phyloP scores from a whole-genome alignment of 331 rosid species.

The Dryas integrifolia region DNA sequence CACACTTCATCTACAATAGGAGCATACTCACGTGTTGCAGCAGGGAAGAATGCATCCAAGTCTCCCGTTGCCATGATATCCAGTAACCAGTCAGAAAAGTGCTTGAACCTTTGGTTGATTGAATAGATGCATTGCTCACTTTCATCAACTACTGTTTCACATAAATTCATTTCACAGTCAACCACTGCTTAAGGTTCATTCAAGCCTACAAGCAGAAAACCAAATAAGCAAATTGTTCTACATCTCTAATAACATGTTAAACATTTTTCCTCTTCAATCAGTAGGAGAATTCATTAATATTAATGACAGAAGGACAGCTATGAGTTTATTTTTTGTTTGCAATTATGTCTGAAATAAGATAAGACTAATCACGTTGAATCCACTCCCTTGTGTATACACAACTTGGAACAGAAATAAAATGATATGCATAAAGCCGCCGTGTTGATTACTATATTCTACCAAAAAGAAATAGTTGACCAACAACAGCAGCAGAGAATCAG shows the following conservation, averaged over 20 bases:
- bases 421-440: too few species aligned
- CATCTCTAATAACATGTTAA: background rate
- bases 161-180: constrained; percentile 35
- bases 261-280: constrained; percentile 5
- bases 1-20: constrained; percentile 82
- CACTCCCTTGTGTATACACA: background rate
- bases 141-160: constrained; percentile 52
- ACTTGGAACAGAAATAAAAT: background rate
- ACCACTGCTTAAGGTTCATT: constrained; percentile 11
- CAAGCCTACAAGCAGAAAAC: constrained; percentile 23
- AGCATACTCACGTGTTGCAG: constrained; percentile 96
- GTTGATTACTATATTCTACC: too few species aligned
- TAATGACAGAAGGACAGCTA: background rate
- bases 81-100: constrained; percentile 88
- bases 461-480: too few species aligned
- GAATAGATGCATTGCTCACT: constrained; percentile 56
- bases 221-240: constrained; percentile 12
- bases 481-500: background rate
- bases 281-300: background rate
- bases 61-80: constrained; percentile 89
- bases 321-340: background rate
- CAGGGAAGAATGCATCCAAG: constrained; percentile 87
- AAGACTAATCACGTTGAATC: background rate
- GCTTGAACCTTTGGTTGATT: constrained; percentile 75
- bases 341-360: background rate